These are phyloP conservation scores for Xenosphaeropsis pyriputrescens DNA, from an alignment of 2,329 filamentous ascomycete species.

Conservation along the genomic window DNA sequence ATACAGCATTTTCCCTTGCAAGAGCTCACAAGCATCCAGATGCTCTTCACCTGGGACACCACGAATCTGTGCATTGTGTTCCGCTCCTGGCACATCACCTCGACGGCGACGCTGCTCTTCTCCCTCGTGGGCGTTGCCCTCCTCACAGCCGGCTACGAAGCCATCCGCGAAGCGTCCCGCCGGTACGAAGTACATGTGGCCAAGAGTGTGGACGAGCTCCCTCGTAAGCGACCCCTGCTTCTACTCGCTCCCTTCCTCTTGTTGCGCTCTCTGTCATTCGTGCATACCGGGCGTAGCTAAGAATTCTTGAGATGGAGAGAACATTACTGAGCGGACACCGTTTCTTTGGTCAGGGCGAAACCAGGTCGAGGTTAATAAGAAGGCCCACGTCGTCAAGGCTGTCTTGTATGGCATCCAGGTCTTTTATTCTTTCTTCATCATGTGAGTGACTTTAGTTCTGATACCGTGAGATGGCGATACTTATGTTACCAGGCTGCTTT, in stretches of 20 bases:
- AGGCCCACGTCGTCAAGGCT: conserved; percentile 66
- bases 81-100: conserved; percentile 73
- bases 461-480: conserved; percentile 2
- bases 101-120: conserved; percentile 58
- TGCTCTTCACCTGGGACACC: conserved; percentile 97
- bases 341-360: conserved; percentile 61
- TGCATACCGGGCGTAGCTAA: background rate
- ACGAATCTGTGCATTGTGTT: conserved; percentile 94
- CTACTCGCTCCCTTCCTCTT: background rate
- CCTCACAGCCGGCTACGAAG: conserved; percentile 87
- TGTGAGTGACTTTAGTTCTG: conserved; percentile 46
- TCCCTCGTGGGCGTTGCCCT: conserved; percentile 73
- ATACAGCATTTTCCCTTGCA: background rate
- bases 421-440: conserved; percentile 98
- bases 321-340: conserved; percentile 44
- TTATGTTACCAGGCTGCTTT: conserved; percentile 57
- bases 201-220: conserved; percentile 10
- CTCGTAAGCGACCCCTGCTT: conserved; percentile 13
- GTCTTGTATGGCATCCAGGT: conserved; percentile 82
- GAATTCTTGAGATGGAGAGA: conserved; percentile 9
- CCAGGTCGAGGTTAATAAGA: conserved; percentile 44
- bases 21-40: conserved; percentile 34
- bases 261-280: background rate
- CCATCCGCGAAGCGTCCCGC: conserved; percentile 60
- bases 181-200: conserved; percentile 49